Evolutionary conservation across 306 rosid species (phyloP).

Genomic region (Erythrophleum fordii): DNA sequence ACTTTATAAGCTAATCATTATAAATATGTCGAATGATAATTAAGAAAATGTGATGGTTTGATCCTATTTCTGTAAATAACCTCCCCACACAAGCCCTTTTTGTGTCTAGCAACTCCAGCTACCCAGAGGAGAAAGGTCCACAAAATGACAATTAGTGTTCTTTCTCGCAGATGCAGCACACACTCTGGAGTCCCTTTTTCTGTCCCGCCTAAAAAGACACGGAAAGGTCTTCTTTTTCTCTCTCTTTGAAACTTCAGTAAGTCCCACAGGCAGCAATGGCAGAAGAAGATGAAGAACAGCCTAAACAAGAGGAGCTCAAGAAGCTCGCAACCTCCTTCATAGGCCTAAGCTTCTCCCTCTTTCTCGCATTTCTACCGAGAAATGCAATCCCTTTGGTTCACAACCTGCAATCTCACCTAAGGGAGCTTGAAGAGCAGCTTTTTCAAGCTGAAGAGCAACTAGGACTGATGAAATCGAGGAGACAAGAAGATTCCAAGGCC

Average conservation of each 20-base stretch:
- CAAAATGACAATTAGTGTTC: slow-evolving; percentile 34
- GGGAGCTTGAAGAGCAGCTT: slow-evolving; percentile 46
- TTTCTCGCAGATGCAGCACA: background rate
- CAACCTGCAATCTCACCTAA: slow-evolving; percentile 38
- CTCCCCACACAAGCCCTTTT: slow-evolving; percentile 2
- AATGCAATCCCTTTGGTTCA: slow-evolving; percentile 38
- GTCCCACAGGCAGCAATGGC: slow-evolving; percentile 3
- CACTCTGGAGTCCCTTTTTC: background rate
- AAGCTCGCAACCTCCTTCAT: slow-evolving; percentile 55
- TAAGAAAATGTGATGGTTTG: background rate
- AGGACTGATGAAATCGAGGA: slow-evolving; percentile 60
- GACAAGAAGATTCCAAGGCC: slow-evolving; percentile 84
- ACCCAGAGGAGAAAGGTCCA: background rate
- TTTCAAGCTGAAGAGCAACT: slow-evolving; percentile 66
- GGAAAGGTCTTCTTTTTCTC: background rate
- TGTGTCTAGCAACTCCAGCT: background rate
- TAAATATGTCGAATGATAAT: background rate
- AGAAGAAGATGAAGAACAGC: slow-evolving; percentile 21
- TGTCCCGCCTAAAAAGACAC: background rate
- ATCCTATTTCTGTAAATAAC: slow-evolving; percentile 30
- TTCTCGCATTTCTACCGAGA: slow-evolving; percentile 58
- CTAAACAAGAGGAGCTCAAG: slow-evolving; percentile 23
- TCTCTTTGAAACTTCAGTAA: background rate
- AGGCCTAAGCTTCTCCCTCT: slow-evolving; percentile 64
- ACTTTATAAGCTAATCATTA: no score